Evolutionary conservation across 768 basidiomycete species (phyloP).

Genomic region (Suillus subaureus): DNA sequence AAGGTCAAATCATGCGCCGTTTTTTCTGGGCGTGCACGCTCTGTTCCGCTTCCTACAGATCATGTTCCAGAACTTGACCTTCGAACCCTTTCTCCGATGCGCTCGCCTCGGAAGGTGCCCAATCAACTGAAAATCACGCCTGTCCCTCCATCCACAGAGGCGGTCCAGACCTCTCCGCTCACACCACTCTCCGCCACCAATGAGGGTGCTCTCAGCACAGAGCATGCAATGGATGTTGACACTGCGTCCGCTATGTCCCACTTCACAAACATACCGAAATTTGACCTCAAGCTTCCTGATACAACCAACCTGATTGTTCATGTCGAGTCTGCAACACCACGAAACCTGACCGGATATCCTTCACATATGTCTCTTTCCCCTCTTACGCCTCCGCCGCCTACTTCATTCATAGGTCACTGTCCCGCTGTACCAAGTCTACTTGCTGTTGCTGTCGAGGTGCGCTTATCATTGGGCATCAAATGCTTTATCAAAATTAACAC

Average conservation of each 20-base stretch:
- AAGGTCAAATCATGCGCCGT: constrained; percentile 11
- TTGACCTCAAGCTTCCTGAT: constrained; percentile 18
- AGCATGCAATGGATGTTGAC: constrained; percentile 29
- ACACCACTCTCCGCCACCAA: background rate
- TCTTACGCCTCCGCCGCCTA: constrained; percentile 54
- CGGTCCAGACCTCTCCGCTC: background rate
- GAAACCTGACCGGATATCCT: constrained; percentile 5
- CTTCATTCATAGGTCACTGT: constrained; percentile 34
- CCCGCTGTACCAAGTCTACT: constrained; percentile 18
- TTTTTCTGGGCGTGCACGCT: constrained; percentile 28
- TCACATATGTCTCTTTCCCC: constrained; percentile 38
- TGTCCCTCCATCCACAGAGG: constrained; percentile 23
- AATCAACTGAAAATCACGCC: constrained; percentile 30
- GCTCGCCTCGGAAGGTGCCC: constrained; percentile 23
- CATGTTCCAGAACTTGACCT: constrained; percentile 8
- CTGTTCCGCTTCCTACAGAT: constrained; percentile 27
- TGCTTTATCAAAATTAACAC: constrained; percentile 3
- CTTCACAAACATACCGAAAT: constrained; percentile 22
- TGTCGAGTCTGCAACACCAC: constrained; percentile 8
- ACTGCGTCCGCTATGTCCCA: constrained; percentile 17
- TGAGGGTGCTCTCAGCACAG: background rate
- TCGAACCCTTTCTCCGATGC: constrained; percentile 24
- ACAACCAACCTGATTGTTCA: constrained; percentile 35
- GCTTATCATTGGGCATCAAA: background rate
- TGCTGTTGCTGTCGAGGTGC: constrained; percentile 16